phyloP scores from a whole-genome alignment of 179 eudicot genomes.

The Beta macrorhiza region DNA sequence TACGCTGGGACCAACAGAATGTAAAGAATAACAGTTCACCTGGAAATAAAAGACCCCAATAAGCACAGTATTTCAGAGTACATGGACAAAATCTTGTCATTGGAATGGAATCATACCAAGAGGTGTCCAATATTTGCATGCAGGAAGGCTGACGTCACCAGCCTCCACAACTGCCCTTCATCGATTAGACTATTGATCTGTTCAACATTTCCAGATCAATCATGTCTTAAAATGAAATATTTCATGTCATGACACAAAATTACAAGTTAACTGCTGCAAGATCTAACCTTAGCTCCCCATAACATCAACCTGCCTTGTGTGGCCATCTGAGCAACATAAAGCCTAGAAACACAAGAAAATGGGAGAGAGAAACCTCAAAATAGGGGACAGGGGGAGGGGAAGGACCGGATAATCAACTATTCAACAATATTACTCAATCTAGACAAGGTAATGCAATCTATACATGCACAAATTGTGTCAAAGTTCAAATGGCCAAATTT shows the following conservation, averaged over 20 bases:
- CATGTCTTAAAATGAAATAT: not conserved
- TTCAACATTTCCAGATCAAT: slow-evolving; percentile 23
- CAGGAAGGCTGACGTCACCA: slow-evolving; percentile 66
- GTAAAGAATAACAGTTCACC: slow-evolving; percentile 76
- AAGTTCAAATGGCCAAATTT: not conserved
- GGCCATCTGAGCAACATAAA: slow-evolving; percentile 55
- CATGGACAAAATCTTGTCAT: not conserved
- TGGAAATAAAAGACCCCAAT: slow-evolving; percentile 31
- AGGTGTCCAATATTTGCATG: slow-evolving; percentile 87
- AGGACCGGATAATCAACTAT: not conserved
- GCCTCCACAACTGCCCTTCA: slow-evolving; percentile 83
- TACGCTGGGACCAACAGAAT: slow-evolving; percentile 73
- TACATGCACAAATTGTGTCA: not conserved
- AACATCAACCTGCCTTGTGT: slow-evolving; percentile 60
- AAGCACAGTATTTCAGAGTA: slow-evolving; percentile 6
- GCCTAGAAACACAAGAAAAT: slow-evolving; percentile 33
- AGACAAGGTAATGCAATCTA: not conserved
- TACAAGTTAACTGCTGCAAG: not conserved
- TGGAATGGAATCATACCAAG: slow-evolving; percentile 46
- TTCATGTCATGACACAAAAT: slow-evolving; percentile 1
- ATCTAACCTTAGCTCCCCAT: slow-evolving; percentile 87
- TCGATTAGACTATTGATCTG: slow-evolving; percentile 78
- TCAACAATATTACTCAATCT: not conserved
- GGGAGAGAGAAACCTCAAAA: not conserved
- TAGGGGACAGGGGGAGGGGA: not conserved